Evolutionary conservation across 2,329 filamentous ascomycete genomes (phyloP), one percentile per base, ranked within the genome.

Genomic region (Phyllosticta citribraziliensis): DNA sequence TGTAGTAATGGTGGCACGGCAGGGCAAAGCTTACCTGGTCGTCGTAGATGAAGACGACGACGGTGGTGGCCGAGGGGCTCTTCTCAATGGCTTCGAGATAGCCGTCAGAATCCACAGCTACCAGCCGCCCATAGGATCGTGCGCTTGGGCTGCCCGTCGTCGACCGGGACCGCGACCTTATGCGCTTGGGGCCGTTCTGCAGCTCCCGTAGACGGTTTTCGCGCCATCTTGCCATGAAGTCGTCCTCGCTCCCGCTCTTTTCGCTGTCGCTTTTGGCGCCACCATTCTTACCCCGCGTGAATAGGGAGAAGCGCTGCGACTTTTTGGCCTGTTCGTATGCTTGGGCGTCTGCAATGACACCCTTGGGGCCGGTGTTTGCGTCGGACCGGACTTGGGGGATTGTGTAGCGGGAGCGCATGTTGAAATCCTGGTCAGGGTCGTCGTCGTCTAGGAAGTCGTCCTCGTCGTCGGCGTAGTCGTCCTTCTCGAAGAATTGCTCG

Each of bases 81-180:
- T 91, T 94, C 77, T 99, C 94, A 67, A 97, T 91, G 60, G 93
- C 92, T 74, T 97, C 92, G n/a, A 99, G 82, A 69, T 96, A 99
- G 19, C 92, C 94, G 65, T 88, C 79, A 8, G 91, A 93, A 78
- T 97, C 92, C 1, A 97, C 94, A 63, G 85, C 82, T 64, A 92
- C 88, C 64, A 97, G 78, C 12, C 82, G 83, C 22, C 94, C 94
- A 71, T 88, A 97, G 62, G 87, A 80, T 65, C 89, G 80, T 65
- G 88, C 83, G 67, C 87, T 91, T 0, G 91, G 90, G 72, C 87
- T 93, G 58, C 84, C 87, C 69, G 86, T 84, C 69, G 88, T 80
- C 64, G 80, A 88, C 64, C 67, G 66, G 30, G 22, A 82, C 81
- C 56, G 85, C 24, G 59, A 61, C 47, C 47, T 54, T 6, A 24